Percentiles rank a stretch among this genome's conserved stretches.
Conservation (phyloP, 1,139 yeast genomes). For the Magnusiomyces suaveolens region DNA sequence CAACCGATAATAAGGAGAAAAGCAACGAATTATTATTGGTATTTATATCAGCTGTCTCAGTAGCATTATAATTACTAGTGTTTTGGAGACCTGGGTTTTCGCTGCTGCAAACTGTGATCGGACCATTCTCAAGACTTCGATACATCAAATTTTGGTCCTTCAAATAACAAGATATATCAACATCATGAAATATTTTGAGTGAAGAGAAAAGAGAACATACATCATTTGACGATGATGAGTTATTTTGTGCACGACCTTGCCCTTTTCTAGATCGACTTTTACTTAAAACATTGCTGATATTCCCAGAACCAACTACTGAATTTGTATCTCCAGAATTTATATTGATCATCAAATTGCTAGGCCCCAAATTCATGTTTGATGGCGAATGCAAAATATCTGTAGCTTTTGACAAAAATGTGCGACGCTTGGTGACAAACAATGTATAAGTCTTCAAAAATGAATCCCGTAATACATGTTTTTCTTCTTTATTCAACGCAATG, state of each 20-base stretch:
- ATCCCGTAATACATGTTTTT: neutral
- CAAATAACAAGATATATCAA: neutral
- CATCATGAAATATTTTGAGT: neutral
- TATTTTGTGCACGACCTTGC: neutral
- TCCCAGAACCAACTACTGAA: neutral
- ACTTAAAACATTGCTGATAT: neutral
- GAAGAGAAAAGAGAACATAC: neutral
- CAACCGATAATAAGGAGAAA: neutral
- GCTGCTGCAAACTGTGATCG: neutral
- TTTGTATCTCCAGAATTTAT: neutral
- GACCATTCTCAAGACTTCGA: neutral
- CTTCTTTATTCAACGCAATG: neutral
- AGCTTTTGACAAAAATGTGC: conserved; percentile 3
- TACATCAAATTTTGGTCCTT: neutral
- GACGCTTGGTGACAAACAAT: neutral
- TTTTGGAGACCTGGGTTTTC: neutral
- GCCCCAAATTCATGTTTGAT: neutral
- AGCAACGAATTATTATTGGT: neutral
- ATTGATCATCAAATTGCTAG: neutral
- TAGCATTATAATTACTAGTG: neutral
- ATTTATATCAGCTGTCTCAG: neutral
- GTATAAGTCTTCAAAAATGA: conserved; percentile 1
- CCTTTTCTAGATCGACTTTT: neutral
- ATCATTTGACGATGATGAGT: neutral
- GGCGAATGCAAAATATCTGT: neutral